A percentile compares a stretch with the other conserved stretches of the same genome.
Conservation (phyloP, 441 rosid genomes). For the Raphanus hybrid region DNA sequence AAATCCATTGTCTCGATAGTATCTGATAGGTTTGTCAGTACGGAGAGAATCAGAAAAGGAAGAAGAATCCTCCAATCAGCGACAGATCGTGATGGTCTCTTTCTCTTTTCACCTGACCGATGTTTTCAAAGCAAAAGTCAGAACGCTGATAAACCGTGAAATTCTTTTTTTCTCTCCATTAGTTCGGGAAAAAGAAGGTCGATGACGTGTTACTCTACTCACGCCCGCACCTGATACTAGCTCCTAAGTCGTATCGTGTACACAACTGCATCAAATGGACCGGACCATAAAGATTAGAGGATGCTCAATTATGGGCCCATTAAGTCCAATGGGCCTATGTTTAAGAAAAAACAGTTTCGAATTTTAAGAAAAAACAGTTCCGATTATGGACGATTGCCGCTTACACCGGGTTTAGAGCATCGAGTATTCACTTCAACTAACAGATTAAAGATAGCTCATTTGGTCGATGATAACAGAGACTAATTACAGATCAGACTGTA, state of each 20-base stretch:
- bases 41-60: slow-evolving; percentile 22
- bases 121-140: slow-evolving; percentile 37
- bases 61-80: slow-evolving; percentile 11
- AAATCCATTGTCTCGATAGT: slow-evolving; percentile 57
- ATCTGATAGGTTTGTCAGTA: slow-evolving; percentile 20
- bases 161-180: not conserved
- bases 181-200: not conserved
- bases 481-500: too few species aligned
- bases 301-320: slow-evolving; percentile 16
- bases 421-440: too few species aligned
- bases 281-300: not conserved
- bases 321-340: too few species aligned
- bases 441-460: too few species aligned
- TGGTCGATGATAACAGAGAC: too few species aligned
- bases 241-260: not conserved
- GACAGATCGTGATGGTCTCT: slow-evolving; percentile 26
- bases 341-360: too few species aligned
- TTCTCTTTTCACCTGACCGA: slow-evolving; percentile 29
- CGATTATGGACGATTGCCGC: too few species aligned
- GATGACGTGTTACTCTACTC: not conserved
- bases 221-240: slow-evolving; percentile 19
- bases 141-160: slow-evolving; percentile 35
- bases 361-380: too few species aligned
- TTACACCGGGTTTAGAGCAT: too few species aligned
- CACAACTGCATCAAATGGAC: not conserved